These are phyloP conservation scores for Vachellia collinsii DNA, from an alignment of 306 rosid species.

Conservation along the genomic window DNA sequence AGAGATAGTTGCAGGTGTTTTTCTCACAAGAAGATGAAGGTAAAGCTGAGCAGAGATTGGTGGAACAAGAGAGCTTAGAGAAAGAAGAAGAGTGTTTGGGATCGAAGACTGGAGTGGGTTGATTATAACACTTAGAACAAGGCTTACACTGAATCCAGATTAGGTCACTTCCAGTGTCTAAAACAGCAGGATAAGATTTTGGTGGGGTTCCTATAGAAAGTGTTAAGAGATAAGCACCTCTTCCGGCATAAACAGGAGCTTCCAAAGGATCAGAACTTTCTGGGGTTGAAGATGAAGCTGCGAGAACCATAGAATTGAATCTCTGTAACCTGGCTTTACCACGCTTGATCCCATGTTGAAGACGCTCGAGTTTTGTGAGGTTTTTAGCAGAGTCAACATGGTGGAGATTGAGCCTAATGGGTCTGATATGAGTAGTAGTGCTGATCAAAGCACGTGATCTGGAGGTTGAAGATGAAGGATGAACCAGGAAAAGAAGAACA, in stretches of 20 bases:
- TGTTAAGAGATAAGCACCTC: constrained; percentile 75
- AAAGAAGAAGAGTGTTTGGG: constrained; percentile 68
- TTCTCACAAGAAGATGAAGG: constrained; percentile 61
- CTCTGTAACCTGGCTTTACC: constrained; percentile 58
- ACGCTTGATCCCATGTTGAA: constrained; percentile 61
- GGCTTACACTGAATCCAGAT: constrained; percentile 93
- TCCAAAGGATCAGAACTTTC: constrained; percentile 35
- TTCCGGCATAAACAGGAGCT: constrained; percentile 61
- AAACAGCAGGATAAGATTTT: constrained; percentile 56
- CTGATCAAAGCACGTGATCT: constrained; percentile 33
- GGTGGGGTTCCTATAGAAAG: constrained; percentile 80
- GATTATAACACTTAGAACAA: constrained; percentile 66
- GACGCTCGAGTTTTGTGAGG: constrained; percentile 70
- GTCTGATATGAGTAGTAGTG: background rate
- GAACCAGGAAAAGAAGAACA: constrained; percentile 26
- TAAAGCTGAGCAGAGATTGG: constrained; percentile 54
- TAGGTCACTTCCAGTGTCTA: constrained; percentile 92
- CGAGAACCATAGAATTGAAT: constrained; percentile 54
- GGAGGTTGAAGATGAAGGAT: constrained; percentile 55
- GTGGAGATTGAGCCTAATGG: constrained; percentile 53
- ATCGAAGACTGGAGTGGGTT: constrained; percentile 73
- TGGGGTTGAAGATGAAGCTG: constrained; percentile 24
- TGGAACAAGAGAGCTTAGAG: constrained; percentile 55
- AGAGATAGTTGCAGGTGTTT: constrained; percentile 63
- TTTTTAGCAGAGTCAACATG: constrained; percentile 73